phyloP scores from a whole-genome alignment of 225 moss, liverwort and hornwort genomes.

The Straminergon stramineum region DNA sequence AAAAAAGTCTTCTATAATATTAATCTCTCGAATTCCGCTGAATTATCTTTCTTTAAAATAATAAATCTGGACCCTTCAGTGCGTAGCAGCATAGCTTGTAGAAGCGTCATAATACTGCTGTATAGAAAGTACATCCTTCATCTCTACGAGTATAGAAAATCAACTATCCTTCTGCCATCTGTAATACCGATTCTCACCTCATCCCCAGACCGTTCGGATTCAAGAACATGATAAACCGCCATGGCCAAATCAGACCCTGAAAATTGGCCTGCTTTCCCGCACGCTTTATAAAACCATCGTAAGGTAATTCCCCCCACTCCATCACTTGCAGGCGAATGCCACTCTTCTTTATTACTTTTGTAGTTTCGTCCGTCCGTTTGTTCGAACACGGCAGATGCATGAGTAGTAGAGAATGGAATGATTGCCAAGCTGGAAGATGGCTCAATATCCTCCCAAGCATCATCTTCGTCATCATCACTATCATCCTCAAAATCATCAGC shows the following conservation, averaged over 20 bases:
- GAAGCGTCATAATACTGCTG: not conserved
- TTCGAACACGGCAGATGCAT: not conserved
- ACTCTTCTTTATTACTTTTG: constrained; percentile 29
- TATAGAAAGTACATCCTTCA: not conserved
- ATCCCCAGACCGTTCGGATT: constrained; percentile 79
- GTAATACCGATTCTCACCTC: constrained; percentile 48
- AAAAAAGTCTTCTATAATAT: not conserved
- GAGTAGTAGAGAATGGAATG: constrained; percentile 7
- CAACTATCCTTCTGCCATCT: not conserved
- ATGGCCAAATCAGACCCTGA: constrained; percentile 90
- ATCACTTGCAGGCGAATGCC: constrained; percentile 19
- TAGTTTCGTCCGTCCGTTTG: constrained; percentile 6
- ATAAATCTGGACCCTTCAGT: not conserved
- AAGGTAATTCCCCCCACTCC: constrained; percentile 51
- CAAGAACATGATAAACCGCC: constrained; percentile 79
- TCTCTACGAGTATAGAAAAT: not conserved
- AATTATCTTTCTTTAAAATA: not conserved
- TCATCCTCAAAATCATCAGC: constrained; percentile 30
- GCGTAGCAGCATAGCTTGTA: not conserved
- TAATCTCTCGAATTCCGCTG: not conserved
- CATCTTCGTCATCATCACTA: constrained; percentile 41
- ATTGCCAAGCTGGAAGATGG: constrained; percentile 3
- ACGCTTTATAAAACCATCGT: constrained; percentile 76
- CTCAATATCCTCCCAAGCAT: constrained; percentile 39
- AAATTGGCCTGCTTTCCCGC: constrained; percentile 73